Conservation (phyloP, 2,329 filamentous ascomycete genomes). For the Paraconiothyrium brasiliense region DNA sequence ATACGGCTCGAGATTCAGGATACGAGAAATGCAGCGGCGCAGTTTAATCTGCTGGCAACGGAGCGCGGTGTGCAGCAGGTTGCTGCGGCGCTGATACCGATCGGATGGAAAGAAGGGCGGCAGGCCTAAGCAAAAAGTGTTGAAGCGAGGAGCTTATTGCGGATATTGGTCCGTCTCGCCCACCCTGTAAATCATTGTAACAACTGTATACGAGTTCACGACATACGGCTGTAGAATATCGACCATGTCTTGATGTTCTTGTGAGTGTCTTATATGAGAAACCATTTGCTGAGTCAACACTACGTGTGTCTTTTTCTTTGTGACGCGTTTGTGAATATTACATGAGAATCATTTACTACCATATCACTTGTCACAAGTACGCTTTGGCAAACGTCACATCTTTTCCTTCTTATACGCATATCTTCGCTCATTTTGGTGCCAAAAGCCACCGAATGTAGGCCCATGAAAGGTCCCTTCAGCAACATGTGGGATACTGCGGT, state of each 20-base stretch:
- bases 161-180: not conserved
- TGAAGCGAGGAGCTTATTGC: not conserved
- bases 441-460: not conserved
- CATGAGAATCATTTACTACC: not conserved
- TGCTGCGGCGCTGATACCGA: constrained; percentile 85
- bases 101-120: constrained; percentile 75
- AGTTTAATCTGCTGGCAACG: constrained; percentile 95
- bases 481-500: constrained; percentile 2
- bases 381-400: not conserved
- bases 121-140: not conserved
- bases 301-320: not conserved
- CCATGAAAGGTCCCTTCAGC: not conserved
- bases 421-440: not conserved
- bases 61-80: constrained; percentile 87
- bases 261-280: not conserved
- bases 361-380: not conserved
- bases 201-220: constrained; percentile 21
- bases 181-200: constrained; percentile 15
- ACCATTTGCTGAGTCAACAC: not conserved
- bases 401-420: not conserved
- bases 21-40: constrained; percentile 90
- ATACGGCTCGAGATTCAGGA: constrained; percentile 89
- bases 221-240: not conserved
- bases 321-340: not conserved
- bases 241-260: not conserved